Percentiles rank a stretch among this genome's conserved stretches.
These are phyloP conservation scores for Tetracladium marchalianum DNA, from an alignment of 495 filamentous ascomycete species.

Conservation along the genomic window DNA sequence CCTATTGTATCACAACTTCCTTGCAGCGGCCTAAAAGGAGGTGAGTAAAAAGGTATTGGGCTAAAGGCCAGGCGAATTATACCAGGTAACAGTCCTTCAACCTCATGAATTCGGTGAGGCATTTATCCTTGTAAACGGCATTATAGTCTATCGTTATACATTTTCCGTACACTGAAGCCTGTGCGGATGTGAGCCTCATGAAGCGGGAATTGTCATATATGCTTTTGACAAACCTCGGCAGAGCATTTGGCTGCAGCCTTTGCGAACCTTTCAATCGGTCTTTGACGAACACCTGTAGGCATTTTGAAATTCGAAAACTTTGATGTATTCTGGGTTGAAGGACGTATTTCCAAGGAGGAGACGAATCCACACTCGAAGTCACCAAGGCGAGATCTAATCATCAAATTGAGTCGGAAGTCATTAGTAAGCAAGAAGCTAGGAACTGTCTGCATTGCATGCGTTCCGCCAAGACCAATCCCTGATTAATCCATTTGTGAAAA, in stretches of 20 bases:
- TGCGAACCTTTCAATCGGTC: slow-evolving; percentile 87
- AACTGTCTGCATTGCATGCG: too few relatives aligned
- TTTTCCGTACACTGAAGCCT: slow-evolving; percentile 84
- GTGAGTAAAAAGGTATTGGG: slow-evolving; percentile 2
- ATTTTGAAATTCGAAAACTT: slow-evolving; percentile 13
- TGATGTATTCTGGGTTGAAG: not conserved
- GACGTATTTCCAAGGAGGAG: too few relatives aligned
- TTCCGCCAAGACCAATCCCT: too few relatives aligned
- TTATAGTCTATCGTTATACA: slow-evolving; percentile 90
- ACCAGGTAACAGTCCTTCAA: slow-evolving; percentile 88
- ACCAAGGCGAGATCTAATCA: too few relatives aligned
- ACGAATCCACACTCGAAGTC: too few relatives aligned
- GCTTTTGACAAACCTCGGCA: slow-evolving; percentile 50
- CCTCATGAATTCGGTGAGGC: slow-evolving; percentile 70
- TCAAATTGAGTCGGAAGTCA: too few relatives aligned
- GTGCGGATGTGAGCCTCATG: slow-evolving; percentile 5
- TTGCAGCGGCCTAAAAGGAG: slow-evolving; percentile 31
- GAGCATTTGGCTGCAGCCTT: slow-evolving; percentile 75
- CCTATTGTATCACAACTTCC: slow-evolving; percentile 27
- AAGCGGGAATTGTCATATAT: not conserved
- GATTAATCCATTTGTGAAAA: too few relatives aligned
- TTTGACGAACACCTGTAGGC: slow-evolving; percentile 24
- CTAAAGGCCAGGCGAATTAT: slow-evolving; percentile 20
- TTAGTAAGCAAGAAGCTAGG: too few relatives aligned
- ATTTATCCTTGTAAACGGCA: slow-evolving; percentile 85